Evolutionary conservation across 148 eudicot species (phyloP), one percentile per base, ranked within the genome.

Genomic region (Polygonum maritimum): DNA sequence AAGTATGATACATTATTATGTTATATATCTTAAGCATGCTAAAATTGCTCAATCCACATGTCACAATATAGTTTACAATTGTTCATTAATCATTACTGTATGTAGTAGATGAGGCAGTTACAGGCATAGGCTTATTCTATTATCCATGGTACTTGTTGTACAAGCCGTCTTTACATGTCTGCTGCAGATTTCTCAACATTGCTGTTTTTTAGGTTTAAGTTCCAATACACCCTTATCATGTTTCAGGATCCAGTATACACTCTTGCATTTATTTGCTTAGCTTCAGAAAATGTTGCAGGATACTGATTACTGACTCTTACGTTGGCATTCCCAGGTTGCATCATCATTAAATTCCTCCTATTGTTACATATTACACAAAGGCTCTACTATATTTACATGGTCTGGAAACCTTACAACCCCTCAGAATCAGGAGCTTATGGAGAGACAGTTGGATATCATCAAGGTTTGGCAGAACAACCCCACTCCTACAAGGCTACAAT

Each of bases 381-480:
- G 95, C 72, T 82, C 91, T 52, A 84, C 88, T 33, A 86, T 94
- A 47, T 91, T 87, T 85, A 87, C 89, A 33, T 94, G 98, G 98
- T 83, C 84, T 44, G 98, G 97, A 65, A 90, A 82, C 82, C 91
- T 91, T 74, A 84, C 92, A 35, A 78, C 89, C 47, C 45, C 97
- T 69, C 87, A 84, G 79, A 86, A 84, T 85, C 97, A 90, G 73
- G 97, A 90, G 80, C 89, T 94, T 74, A 91, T 87, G 49, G 98
- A 94, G 87, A 89, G 98, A 88, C 97, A 86, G 81, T 83, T 94
- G 81, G 98, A 94, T 85, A 78, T 90, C 57, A 87, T 94, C 76
- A 94, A 88, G 97, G 98, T 94, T 40, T 15, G 84, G 21, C 60
- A 74, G 73, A 63, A 63, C 47, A 40, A 15, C 19, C 33, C 21